A percentile compares a stretch with the other conserved stretches of the same genome.
phyloP scores from a whole-genome alignment of 306 rosid genomes.

The Lagenaria siceraria region DNA sequence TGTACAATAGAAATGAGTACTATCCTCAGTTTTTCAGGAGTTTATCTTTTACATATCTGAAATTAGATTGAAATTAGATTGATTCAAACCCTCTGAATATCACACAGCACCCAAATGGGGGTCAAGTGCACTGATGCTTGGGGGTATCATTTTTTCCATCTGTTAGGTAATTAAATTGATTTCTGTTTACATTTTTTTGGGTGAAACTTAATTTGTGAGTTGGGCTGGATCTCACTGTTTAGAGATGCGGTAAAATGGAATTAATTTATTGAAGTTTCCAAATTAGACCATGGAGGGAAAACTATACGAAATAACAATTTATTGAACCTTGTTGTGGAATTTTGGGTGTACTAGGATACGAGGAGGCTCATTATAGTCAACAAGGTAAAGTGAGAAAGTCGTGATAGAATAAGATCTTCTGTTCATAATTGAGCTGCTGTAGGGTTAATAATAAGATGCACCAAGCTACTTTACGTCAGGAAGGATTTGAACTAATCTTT shows the following conservation, averaged over 20 bases:
- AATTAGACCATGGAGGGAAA: background rate
- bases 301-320: background rate
- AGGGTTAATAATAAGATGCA: background rate
- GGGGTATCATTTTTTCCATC: background rate
- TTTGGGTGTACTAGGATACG: background rate
- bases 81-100: background rate
- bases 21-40: constrained; percentile 7
- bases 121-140: background rate
- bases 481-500: background rate
- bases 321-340: background rate
- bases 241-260: background rate
- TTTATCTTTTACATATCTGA: background rate
- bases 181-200: background rate
- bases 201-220: background rate
- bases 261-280: background rate
- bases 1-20: background rate
- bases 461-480: background rate
- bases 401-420: background rate
- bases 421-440: background rate
- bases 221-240: background rate
- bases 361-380: background rate
- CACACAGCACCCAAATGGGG: background rate
- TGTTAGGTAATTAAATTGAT: background rate
- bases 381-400: background rate
- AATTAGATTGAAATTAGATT: background rate